phyloP scores from a whole-genome alignment of 805 yeast genomes.

The Barnettozyma salicaria region DNA sequence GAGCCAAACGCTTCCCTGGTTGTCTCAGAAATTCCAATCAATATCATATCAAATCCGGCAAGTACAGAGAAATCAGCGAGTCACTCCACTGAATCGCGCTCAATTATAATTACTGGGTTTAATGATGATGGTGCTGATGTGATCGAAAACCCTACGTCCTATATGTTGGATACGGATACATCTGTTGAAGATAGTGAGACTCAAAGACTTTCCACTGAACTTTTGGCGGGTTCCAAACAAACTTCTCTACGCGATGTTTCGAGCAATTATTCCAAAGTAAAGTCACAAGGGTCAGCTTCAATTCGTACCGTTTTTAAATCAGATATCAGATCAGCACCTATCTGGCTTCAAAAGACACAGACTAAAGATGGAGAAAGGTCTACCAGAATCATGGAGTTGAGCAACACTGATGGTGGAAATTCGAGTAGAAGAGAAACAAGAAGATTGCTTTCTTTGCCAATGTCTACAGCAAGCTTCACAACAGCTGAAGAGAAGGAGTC shows the following conservation, averaged over 20 bases:
- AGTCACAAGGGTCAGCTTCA: not conserved
- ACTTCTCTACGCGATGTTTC: not conserved
- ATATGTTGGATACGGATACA: conserved; percentile 7
- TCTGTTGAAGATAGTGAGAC: not conserved
- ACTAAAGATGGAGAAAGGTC: too few species aligned
- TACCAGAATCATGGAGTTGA: too few species aligned
- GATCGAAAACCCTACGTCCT: conserved; percentile 10
- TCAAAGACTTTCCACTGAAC: conserved; percentile 1
- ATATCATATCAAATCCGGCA: not conserved
- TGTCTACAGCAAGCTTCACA: too few species aligned
- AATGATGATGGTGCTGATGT: not conserved
- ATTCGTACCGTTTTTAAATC: not conserved
- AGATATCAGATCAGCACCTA: conserved; percentile 5
- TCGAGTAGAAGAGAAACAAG: too few species aligned
- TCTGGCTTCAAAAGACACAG: not conserved
- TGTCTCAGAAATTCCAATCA: too few species aligned
- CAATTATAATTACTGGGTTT: conserved; percentile 7
- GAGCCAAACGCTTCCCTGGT: too few species aligned
- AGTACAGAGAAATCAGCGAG: not conserved
- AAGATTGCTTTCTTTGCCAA: too few species aligned
- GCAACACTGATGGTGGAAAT: too few species aligned
- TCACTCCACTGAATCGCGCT: not conserved
- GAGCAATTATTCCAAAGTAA: conserved; percentile 2
- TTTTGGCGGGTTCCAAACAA: conserved; percentile 2
- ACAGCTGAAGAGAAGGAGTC: too few species aligned